These are phyloP conservation scores for Suhomyces maxii DNA, from an alignment of 1,139 yeast genomes.

Conservation along the genomic window DNA sequence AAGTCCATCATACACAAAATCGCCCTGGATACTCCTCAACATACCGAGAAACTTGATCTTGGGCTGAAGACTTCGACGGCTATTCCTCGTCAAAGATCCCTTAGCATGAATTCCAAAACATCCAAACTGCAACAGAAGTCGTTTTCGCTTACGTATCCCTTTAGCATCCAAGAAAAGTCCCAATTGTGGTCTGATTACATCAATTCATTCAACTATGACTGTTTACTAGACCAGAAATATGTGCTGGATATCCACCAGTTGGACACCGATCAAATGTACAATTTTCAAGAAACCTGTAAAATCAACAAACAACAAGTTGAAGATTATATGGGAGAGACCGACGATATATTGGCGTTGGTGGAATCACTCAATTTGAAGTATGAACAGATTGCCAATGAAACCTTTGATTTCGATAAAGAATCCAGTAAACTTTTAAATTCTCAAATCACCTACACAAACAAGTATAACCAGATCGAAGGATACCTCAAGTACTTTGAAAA, in stretches of 20 bases:
- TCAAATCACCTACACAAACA: constrained; percentile 44
- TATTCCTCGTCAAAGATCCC: constrained; percentile 17
- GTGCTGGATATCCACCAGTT: constrained; percentile 33
- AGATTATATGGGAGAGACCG: constrained; percentile 42
- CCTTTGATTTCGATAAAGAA: constrained; percentile 61
- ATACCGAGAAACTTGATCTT: constrained; percentile 17
- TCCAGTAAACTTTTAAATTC: constrained; percentile 56
- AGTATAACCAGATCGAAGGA: constrained; percentile 49
- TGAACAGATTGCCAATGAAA: constrained; percentile 57
- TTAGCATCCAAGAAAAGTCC: constrained; percentile 35
- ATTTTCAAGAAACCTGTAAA: constrained; percentile 44
- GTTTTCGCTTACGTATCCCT: constrained; percentile 28
- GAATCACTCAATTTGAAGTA: constrained; percentile 50
- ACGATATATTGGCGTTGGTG: constrained; percentile 40
- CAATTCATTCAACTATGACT: constrained; percentile 39
- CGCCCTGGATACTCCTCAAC: constrained; percentile 40
- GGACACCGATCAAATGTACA: constrained; percentile 31
- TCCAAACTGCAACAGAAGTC: neutral
- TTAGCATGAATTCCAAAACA: constrained; percentile 1
- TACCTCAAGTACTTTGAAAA: constrained; percentile 66
- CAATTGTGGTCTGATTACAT: constrained; percentile 32
- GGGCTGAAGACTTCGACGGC: constrained; percentile 10
- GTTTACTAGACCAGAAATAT: constrained; percentile 33
- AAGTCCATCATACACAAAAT: constrained; percentile 52
- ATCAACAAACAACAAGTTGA: constrained; percentile 34